These are phyloP conservation scores for Phlebopus sp. DNA, from an alignment of 1,284 basidiomycete genomes.

Conservation along the genomic window DNA sequence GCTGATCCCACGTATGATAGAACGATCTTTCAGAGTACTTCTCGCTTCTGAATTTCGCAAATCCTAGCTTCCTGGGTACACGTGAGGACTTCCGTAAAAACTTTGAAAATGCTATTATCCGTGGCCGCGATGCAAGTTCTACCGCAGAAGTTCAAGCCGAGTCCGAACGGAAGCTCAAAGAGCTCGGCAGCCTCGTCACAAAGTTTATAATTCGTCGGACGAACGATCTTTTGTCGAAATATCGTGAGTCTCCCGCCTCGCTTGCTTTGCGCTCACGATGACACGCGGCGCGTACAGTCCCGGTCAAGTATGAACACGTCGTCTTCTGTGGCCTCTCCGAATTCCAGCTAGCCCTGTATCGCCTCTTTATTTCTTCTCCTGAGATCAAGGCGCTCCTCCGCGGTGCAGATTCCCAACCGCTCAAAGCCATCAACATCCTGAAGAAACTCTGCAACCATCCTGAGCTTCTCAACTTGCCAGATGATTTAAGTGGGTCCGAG, in stretches of 20 bases:
- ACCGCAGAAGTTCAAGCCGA: slow-evolving; percentile 79
- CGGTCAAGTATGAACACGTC: slow-evolving; percentile 99
- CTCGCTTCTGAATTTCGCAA: slow-evolving; percentile 94
- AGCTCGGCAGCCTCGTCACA: slow-evolving; percentile 87
- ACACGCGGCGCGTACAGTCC: slow-evolving; percentile 57
- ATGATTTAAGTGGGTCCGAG: slow-evolving; percentile 86
- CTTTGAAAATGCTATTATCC: slow-evolving; percentile 92
- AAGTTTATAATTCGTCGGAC: slow-evolving; percentile 98
- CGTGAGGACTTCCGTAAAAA: slow-evolving; percentile 95
- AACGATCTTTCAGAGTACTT: slow-evolving; percentile 98
- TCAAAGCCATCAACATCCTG: slow-evolving; percentile 95
- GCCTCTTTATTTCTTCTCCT: slow-evolving; percentile 91
- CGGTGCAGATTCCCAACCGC: slow-evolving; percentile 89
- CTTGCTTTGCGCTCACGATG: slow-evolving; percentile 6
- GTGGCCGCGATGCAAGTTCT: slow-evolving; percentile 91
- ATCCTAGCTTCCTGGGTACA: slow-evolving; percentile 92
- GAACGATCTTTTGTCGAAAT: slow-evolving; percentile 97
- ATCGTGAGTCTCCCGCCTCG: slow-evolving; percentile 57
- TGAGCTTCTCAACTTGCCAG: slow-evolving; percentile 84
- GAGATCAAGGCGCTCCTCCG: slow-evolving; percentile 91
- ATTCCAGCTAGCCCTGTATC: slow-evolving; percentile 89
- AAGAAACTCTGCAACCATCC: slow-evolving; percentile 99
- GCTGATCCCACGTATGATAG: slow-evolving; percentile 36
- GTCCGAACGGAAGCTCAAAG: slow-evolving; percentile 90
- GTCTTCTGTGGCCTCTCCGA: slow-evolving; percentile 93